Base-by-base conservation (phyloP, 2,329 filamentous ascomycete genomes). In the Trichoderma hamatum region DNA sequence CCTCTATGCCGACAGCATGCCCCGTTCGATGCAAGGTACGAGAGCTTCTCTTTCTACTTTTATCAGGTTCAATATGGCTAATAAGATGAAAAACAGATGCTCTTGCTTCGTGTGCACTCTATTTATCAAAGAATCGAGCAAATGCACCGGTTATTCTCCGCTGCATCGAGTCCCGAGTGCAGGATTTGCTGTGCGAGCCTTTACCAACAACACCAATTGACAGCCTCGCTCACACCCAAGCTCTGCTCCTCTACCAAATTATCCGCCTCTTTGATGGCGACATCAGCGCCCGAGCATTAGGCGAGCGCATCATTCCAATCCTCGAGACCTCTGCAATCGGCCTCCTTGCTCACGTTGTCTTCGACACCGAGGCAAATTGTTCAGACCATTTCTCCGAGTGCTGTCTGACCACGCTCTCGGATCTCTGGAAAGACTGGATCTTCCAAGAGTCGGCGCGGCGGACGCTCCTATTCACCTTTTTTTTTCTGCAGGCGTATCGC, bases 401-500 rank as follows among this genome's bases (percentile, higher is more conserved):
- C 68, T 77, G 82, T 0, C 72, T 85, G 3, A 80, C 79, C 11
- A 77, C 80, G 0, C 80, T 81, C 1, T 79, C 78, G 21, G 71
- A 78, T 0, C 84, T 84, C 55, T 89, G 86, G 86, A 74, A 76
- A 9, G 77, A 79, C 1, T 89, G 84, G 84, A 76, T 86, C 3
- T 78, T 87, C 24, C 80, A 85, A 13, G 86, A 89, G 73, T 87
- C 85, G 0, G 78, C 82, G 1, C 81, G 85, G 2, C 82, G 86
- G 19, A 88, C 86, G 0, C 77, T 84, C 0, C 75, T 88, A 1
- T 77, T 84, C 14, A 74, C 81, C 0, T 83, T 84, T 70, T 85
- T 84, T 54, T 80, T 87, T 64, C 63, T 80, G 21, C 78, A 81
- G 58, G 70, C 75, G 14, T 80, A 82, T 69, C 75, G 78, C 1